Conservation (phyloP, 768 basidiomycete species). For the Leccinum imitatum region DNA sequence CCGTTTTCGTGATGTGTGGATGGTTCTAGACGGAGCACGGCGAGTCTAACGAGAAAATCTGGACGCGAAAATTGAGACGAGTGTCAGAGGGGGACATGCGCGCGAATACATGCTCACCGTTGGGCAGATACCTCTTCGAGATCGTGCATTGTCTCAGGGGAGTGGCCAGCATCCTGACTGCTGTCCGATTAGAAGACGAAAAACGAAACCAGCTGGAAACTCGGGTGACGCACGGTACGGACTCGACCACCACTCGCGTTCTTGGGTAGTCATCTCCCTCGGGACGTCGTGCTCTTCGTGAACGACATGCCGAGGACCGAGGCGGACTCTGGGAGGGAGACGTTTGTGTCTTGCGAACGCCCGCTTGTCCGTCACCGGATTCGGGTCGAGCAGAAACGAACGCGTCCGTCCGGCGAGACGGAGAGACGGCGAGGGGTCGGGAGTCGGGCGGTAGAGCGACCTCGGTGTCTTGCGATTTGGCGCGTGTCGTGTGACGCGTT, state of each 20-base stretch:
- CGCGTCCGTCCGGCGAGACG: conserved; percentile 41
- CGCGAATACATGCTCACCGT: conserved; percentile 39
- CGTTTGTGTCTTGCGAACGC: conserved; percentile 57
- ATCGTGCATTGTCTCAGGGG: conserved; percentile 58
- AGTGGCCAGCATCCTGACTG: conserved; percentile 72
- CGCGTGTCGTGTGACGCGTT: conserved; percentile 11
- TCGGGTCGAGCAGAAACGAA: conserved; percentile 65
- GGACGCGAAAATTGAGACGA: conserved; percentile 4
- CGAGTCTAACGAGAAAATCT: conserved; percentile 71
- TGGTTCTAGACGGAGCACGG: conserved; percentile 44
- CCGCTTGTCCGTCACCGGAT: conserved; percentile 52
- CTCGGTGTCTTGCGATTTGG: conserved; percentile 26
- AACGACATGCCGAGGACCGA: conserved; percentile 29
- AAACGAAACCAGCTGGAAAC: neutral
- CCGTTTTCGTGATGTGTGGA: conserved; percentile 22
- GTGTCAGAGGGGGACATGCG: neutral
- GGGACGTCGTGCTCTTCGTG: conserved; percentile 36
- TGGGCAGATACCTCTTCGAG: conserved; percentile 53
- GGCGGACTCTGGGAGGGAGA: conserved; percentile 47
- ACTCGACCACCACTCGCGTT: conserved; percentile 68
- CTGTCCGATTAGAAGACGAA: neutral
- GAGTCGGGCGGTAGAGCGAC: conserved; percentile 36
- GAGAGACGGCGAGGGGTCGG: conserved; percentile 41
- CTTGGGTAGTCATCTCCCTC: conserved; percentile 60
- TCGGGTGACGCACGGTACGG: conserved; percentile 61